Conservation (phyloP, 768 basidiomycete species). For the Lyophyllum atratum region DNA sequence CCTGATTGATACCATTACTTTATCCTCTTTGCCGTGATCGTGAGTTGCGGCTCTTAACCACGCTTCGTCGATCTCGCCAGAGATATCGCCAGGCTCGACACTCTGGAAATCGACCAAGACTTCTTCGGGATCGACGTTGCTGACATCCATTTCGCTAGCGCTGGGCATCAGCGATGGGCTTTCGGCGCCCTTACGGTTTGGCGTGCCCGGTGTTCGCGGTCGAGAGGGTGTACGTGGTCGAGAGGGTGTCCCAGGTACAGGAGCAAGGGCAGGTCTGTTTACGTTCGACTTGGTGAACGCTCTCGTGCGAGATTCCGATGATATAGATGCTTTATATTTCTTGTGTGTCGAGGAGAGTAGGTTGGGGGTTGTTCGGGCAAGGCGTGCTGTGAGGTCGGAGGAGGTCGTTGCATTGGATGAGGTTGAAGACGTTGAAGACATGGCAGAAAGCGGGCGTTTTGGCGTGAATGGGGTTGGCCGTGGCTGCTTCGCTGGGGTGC, state of each 20-base stretch:
- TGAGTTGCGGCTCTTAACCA: slow-evolving; percentile 41
- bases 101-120: slow-evolving; percentile 75
- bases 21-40: slow-evolving; percentile 75
- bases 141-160: slow-evolving; percentile 75
- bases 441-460: slow-evolving; percentile 46
- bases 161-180: slow-evolving; percentile 49
- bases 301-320: slow-evolving; percentile 38
- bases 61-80: slow-evolving; percentile 66
- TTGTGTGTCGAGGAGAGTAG: slow-evolving; percentile 48
- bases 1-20: slow-evolving; percentile 86
- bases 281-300: slow-evolving; percentile 10
- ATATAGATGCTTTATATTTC: slow-evolving; percentile 69
- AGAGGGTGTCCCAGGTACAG: slow-evolving; percentile 58
- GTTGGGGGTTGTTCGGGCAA: slow-evolving; percentile 30
- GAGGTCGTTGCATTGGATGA: slow-evolving; percentile 29
- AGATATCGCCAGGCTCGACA: slow-evolving; percentile 69
- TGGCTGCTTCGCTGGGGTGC: slow-evolving; percentile 35
- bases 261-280: slow-evolving; percentile 37
- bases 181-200: slow-evolving; percentile 43
- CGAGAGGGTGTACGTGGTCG: slow-evolving; percentile 60
- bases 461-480: slow-evolving; percentile 56
- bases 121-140: slow-evolving; percentile 72
- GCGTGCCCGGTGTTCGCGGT: slow-evolving; percentile 57
- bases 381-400: slow-evolving; percentile 26
- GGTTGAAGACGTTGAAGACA: slow-evolving; percentile 20